Percentiles rank a stretch among this genome's conserved stretches.
Evolutionary conservation across 2,329 filamentous ascomycete species (phyloP).

Genomic region (Coniochaeta sp.): DNA sequence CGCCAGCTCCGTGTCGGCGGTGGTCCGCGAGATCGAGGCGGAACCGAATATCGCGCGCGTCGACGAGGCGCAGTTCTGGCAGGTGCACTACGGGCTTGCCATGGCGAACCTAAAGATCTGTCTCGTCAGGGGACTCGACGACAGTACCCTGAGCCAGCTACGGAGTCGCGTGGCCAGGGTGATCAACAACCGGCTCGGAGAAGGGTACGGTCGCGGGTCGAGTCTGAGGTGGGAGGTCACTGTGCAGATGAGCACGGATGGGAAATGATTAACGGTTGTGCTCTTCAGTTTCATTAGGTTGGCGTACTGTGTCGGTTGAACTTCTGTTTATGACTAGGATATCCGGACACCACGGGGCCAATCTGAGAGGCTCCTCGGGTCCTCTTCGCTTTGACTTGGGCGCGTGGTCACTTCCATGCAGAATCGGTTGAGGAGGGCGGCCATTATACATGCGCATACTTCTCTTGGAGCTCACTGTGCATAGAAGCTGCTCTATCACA

Average conservation of each 20-base stretch:
- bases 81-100: slow-evolving; percentile 93
- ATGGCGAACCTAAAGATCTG: slow-evolving; percentile 89
- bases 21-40: slow-evolving; percentile 78
- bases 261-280: slow-evolving; percentile 5
- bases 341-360: background rate
- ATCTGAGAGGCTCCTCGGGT: background rate
- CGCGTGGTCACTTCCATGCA: background rate
- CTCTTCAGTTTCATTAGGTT: background rate
- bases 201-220: slow-evolving; percentile 74
- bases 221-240: slow-evolving; percentile 90
- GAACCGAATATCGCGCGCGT: slow-evolving; percentile 70
- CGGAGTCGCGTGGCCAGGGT: slow-evolving; percentile 70
- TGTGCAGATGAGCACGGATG: slow-evolving; percentile 58
- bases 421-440: background rate
- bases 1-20: slow-evolving; percentile 52
- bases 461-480: background rate
- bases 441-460: background rate
- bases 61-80: slow-evolving; percentile 94
- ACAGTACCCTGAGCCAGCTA: slow-evolving; percentile 64
- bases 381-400: background rate
- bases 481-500: background rate
- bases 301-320: background rate
- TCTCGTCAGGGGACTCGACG: slow-evolving; percentile 41
- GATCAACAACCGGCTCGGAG: slow-evolving; percentile 79
- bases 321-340: background rate